Conservation (phyloP, 163 green algal genomes). For the Scenedesmus sp. region DNA sequence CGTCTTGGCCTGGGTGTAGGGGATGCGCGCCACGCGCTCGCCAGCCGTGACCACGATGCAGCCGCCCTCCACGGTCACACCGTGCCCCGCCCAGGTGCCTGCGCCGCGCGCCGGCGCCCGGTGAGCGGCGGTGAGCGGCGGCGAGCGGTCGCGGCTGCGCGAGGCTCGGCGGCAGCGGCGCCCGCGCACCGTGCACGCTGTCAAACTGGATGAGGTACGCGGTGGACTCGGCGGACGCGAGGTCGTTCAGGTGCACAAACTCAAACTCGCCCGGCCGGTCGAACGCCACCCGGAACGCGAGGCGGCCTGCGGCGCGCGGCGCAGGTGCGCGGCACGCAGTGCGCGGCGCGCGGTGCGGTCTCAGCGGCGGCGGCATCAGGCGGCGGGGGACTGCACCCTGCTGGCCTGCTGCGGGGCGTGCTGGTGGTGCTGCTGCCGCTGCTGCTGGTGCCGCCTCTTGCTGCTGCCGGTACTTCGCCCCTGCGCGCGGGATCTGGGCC, state of each 20-base stretch:
- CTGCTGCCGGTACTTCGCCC: too few relatives aligned
- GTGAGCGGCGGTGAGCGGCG: too few relatives aligned
- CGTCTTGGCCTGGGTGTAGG: slow-evolving; percentile 61
- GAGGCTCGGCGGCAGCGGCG: too few relatives aligned
- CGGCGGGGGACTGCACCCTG: not conserved
- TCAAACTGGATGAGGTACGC: slow-evolving; percentile 90
- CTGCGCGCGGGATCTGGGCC: too few relatives aligned
- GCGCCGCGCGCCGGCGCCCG: slow-evolving; percentile 2
- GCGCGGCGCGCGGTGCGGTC: too few relatives aligned
- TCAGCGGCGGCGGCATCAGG: too few relatives aligned
- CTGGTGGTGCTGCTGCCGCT: too few relatives aligned
- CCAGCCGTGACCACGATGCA: slow-evolving; percentile 31
- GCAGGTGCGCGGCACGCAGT: too few relatives aligned
- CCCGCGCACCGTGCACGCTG: slow-evolving; percentile 68
- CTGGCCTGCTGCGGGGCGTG: not conserved
- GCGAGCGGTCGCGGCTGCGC: too few relatives aligned
- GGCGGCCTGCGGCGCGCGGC: too few relatives aligned
- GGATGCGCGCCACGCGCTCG: slow-evolving; percentile 37
- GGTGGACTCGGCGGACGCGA: slow-evolving; percentile 62
- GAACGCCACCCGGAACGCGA: slow-evolving; percentile 63
- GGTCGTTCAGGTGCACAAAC: slow-evolving; percentile 85
- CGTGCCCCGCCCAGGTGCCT: slow-evolving; percentile 68
- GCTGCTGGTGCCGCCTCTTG: too few relatives aligned
- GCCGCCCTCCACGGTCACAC: slow-evolving; percentile 58
- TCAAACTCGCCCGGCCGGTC: slow-evolving; percentile 62